These are phyloP conservation scores for Pseudomicrostroma phylloplanum DNA, from an alignment of 1,284 basidiomycete genomes.

Conservation along the genomic window DNA sequence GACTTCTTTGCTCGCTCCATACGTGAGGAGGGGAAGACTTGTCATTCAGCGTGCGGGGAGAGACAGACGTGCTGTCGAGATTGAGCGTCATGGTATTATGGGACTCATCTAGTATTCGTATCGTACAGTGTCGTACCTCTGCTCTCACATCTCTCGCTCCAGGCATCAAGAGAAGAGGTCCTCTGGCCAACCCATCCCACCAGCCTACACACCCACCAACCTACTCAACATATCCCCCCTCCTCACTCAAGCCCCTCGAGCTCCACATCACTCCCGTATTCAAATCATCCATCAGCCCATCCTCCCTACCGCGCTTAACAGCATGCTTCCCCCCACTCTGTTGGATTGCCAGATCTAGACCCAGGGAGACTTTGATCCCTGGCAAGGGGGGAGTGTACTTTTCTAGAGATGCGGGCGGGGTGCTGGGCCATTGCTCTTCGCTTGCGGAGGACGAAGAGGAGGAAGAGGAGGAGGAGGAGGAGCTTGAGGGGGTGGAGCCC, in stretches of 20 bases:
- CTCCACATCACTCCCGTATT: conserved; percentile 13
- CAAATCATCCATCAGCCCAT: conserved; percentile 7
- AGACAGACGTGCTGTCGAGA: no score
- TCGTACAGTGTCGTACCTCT: no score
- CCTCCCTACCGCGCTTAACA: not conserved
- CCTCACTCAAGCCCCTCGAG: not conserved
- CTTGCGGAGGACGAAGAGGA: not conserved
- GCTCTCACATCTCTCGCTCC: no score
- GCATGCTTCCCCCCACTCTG: not conserved
- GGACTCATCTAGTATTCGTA: no score
- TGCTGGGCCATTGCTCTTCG: no score
- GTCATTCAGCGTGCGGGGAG: no score
- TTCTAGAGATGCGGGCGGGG: conserved; percentile 5
- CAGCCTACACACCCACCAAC: not conserved
- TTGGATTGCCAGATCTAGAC: not conserved
- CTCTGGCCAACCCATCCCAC: no score
- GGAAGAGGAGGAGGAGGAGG: not conserved
- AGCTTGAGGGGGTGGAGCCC: not conserved
- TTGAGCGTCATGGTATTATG: no score
- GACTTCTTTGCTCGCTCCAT: no score
- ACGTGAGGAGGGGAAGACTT: no score
- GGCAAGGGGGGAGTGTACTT: conserved; percentile 12
- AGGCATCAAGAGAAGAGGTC: no score
- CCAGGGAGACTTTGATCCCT: conserved; percentile 12
- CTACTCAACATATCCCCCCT: not conserved